Percentiles rank a stretch among this genome's conserved stretches.
phyloP scores from a whole-genome alignment of 2,329 filamentous ascomycete genomes.

The Cytospora leucostoma region DNA sequence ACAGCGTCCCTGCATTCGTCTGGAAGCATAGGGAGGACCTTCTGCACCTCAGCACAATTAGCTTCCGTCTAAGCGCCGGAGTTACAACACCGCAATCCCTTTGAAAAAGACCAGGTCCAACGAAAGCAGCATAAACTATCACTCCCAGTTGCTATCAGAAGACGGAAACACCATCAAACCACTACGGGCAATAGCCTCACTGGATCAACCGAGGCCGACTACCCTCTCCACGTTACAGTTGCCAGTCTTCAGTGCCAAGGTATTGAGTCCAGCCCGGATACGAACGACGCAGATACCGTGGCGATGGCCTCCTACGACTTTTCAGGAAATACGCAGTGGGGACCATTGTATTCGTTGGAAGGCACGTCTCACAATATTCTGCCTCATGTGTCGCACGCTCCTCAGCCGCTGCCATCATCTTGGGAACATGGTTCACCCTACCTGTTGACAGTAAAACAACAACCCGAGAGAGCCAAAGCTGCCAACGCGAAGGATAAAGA shows the following conservation, averaged over 20 bases:
- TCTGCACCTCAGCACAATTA: neutral
- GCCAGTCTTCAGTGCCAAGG: neutral
- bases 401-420: slow-evolving; percentile 9
- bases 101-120: no score
- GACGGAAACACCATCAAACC: no score
- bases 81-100: no score
- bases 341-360: slow-evolving; percentile 21
- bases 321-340: slow-evolving; percentile 16
- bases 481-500: slow-evolving; percentile 48
- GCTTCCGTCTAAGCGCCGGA: no score
- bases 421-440: slow-evolving; percentile 26
- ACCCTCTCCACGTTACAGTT: neutral
- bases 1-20: neutral
- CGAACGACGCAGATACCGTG: neutral
- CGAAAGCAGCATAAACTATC: no score
- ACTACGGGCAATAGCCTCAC: no score
- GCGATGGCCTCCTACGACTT: slow-evolving; percentile 27
- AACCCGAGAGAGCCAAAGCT: slow-evolving; percentile 27
- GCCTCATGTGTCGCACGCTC: slow-evolving; percentile 17
- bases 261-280: slow-evolving; percentile 4
- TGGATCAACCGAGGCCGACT: no score
- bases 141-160: no score
- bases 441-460: slow-evolving; percentile 26
- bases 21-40: neutral
- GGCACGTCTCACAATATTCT: slow-evolving; percentile 21